Conservation (phyloP, 78 protist species). For the Andalucia godoyi region DNA sequence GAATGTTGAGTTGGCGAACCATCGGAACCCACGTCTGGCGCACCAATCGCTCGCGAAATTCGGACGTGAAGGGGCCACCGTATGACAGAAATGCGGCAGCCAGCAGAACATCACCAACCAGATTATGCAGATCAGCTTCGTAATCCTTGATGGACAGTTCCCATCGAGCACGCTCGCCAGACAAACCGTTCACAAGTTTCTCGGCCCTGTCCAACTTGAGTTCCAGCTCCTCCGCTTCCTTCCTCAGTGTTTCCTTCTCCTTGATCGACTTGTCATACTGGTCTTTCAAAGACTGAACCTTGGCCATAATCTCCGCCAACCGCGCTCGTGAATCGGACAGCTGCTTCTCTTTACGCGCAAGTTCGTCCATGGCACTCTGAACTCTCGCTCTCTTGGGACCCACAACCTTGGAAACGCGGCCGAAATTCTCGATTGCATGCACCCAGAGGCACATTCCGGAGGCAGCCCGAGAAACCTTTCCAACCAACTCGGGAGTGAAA, state of each 20-base stretch:
- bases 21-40: constrained; percentile 22
- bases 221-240: constrained; percentile 47
- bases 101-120: constrained; percentile 70
- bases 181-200: constrained; percentile 60
- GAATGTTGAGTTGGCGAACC: not conserved
- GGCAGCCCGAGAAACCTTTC: constrained; percentile 36
- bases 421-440: constrained; percentile 38
- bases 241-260: constrained; percentile 27
- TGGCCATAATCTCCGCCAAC: constrained; percentile 18
- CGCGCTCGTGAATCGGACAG: constrained; percentile 5
- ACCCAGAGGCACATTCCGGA: constrained; percentile 50
- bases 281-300: constrained; percentile 16
- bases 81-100: constrained; percentile 77
- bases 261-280: constrained; percentile 13
- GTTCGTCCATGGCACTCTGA: not conserved
- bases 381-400: constrained; percentile 48
- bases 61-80: constrained; percentile 68
- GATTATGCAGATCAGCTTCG: constrained; percentile 4
- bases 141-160: not conserved
- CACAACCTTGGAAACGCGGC: constrained; percentile 26
- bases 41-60: constrained; percentile 41
- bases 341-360: constrained; percentile 11
- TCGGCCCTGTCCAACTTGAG: constrained; percentile 57
- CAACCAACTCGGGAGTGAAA: constrained; percentile 28
- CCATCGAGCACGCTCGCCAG: constrained; percentile 75